Evolutionary conservation across 768 basidiomycete species (phyloP).

Genomic region (Amanita polypyramis): DNA sequence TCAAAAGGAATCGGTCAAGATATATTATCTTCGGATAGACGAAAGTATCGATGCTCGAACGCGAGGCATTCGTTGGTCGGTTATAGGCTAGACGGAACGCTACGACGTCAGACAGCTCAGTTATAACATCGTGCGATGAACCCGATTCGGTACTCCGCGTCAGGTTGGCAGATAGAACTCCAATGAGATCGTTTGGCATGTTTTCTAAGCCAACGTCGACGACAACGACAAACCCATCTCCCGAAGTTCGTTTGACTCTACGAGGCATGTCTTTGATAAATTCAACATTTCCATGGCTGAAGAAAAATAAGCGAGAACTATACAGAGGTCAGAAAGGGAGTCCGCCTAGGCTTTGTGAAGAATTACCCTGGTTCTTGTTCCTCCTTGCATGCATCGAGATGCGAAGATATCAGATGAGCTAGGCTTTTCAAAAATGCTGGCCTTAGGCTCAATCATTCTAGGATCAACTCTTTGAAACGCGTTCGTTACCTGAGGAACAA

Average conservation of each 20-base stretch:
- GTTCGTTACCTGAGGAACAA: constrained; percentile 26
- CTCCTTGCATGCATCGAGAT: constrained; percentile 26
- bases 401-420: constrained; percentile 26
- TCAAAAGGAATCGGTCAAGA: constrained; percentile 61
- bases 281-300: constrained; percentile 40
- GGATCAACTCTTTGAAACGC: background rate
- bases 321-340: constrained; percentile 8
- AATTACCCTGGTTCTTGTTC: constrained; percentile 25
- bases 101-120: constrained; percentile 52
- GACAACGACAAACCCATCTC: constrained; percentile 37
- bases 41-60: constrained; percentile 30
- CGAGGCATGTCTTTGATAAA: constrained; percentile 17
- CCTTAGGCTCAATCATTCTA: background rate
- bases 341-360: background rate
- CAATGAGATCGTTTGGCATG: constrained; percentile 45
- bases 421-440: constrained; percentile 2
- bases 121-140: constrained; percentile 45
- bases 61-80: constrained; percentile 11
- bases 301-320: constrained; percentile 38
- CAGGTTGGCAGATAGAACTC: constrained; percentile 37
- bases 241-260: constrained; percentile 12
- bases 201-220: constrained; percentile 36
- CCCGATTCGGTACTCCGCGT: constrained; percentile 20
- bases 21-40: constrained; percentile 56
- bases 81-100: constrained; percentile 36